Base-by-base conservation (phyloP, 805 yeast genomes). In the Lachancea fermentati region DNA sequence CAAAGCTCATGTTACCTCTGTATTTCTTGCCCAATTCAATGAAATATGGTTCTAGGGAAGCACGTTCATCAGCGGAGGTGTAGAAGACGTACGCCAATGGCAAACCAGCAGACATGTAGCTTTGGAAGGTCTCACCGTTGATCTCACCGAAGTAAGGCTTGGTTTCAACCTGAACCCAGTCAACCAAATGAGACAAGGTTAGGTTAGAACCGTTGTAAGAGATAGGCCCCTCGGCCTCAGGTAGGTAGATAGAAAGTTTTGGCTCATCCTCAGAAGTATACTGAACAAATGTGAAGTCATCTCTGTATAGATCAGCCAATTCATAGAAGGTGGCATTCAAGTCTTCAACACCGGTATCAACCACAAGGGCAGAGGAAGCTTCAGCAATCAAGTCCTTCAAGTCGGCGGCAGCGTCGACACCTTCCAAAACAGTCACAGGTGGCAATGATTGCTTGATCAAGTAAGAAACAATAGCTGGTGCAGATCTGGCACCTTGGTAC, bases 71-170 rank as follows among this genome's bases (percentile, higher is more conserved):
- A 36, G 73, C 74, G 36, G 73, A 66, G 52, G 75, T 77, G 70
- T 85, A 87, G 71, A 93, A 93, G 63, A 84, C 79, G 73, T 89
- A 91, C 40, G 86, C 94, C 50, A 93, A 67, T 47, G 98, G 98
- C 42, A 78, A 49, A 26, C 78, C 74, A 44, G 88, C 68, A 42
- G 72, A 66, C 74, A 85, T 78, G 72, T 89, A 93, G 31, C 71
- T 59, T 65, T 73, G 69, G 74, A 82, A 93, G 48, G 93, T 81
- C 39, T 76, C 71, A 50, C 93, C 88, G 56, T 78, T 79, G 49
- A 91, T 78, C 66, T 89, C 96, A 57, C 95, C 96, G 54, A 89
- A 81, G 55, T 76, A 72, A 42, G 97, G 96, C 60, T 84, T 74
- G 36, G 81, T 65, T 68, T 88, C 93, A 50, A 66, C 62, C 40